Conservation (phyloP, 1,284 basidiomycete species). For the Ustilago bromivora region DNA sequence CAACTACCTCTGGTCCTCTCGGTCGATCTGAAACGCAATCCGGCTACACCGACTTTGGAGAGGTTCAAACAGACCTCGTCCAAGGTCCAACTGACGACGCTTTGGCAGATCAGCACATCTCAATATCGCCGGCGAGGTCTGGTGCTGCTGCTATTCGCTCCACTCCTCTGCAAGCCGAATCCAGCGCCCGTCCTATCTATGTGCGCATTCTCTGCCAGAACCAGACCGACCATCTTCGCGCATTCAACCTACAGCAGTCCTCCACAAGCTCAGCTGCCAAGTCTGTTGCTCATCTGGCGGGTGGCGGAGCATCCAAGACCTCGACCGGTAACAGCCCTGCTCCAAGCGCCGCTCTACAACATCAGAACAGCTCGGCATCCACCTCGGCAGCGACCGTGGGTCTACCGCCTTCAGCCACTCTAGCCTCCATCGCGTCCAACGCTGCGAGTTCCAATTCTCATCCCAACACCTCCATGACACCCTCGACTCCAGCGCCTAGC, state of each 20-base stretch:
- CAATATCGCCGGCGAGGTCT: background rate
- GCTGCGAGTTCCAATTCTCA: constrained; percentile 52
- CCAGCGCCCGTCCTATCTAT: constrained; percentile 32
- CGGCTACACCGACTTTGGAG: constrained; percentile 37
- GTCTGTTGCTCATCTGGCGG: constrained; percentile 35
- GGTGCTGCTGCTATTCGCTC: constrained; percentile 2
- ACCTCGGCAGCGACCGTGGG: constrained; percentile 19
- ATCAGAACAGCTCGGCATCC: constrained; percentile 9
- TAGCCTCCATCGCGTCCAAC: constrained; percentile 51
- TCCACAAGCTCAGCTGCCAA: constrained; percentile 25
- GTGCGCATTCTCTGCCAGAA: constrained; percentile 61
- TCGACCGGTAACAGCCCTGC: constrained; percentile 14
- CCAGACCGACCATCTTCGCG: constrained; percentile 55
- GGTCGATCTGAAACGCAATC: constrained; percentile 10
- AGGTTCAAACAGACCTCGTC: constrained; percentile 27
- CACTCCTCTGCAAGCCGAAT: constrained; percentile 6
- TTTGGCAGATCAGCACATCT: background rate
- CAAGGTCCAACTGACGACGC: constrained; percentile 27
- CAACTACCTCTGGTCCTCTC: background rate
- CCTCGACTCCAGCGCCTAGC: constrained; percentile 29
- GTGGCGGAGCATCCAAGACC: constrained; percentile 21
- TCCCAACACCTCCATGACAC: constrained; percentile 22
- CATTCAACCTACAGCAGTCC: constrained; percentile 24
- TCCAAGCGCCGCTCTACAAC: constrained; percentile 5
- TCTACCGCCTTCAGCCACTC: constrained; percentile 36